Base-by-base conservation (phyloP, 352 stramenopile genomes). In the Globisporangium middletonii region DNA sequence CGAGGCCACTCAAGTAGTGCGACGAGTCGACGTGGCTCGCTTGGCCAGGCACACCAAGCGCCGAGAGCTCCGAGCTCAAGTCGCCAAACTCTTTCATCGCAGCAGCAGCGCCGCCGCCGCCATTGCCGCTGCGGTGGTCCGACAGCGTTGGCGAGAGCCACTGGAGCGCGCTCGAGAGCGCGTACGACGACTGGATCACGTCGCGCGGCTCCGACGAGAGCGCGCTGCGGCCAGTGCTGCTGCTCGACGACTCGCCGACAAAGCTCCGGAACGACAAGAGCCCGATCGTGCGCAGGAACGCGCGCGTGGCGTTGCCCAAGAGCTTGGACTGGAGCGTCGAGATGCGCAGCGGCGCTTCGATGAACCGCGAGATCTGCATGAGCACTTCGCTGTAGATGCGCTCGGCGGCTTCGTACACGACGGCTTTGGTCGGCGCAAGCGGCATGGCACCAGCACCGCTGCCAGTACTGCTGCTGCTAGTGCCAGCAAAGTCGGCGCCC, bases 311-410 rank as follows among this genome's bases (percentile, higher is more conserved):
- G 43, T 92, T 88, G 13, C 69, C 77, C 19, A 95, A 59, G 71
- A 95, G 81, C 42, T 73, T 73, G 8, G 77, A 75, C 60, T 95
- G 77, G n/a, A 95, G 62, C 27, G 60, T 76, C 0, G 83, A 88
- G 33, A 92, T 72, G 18, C 81, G 76, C 59, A 93, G 83, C 49
- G 79, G 81, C 51, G 82, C 72, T 63, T 94, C 80, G 45, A 91
- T 67, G 62, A 93, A 95, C 15, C 83, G 71, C 45, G 85, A 88
- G 16, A 93, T 74, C 63, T 92, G 79, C 58, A 95, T 85, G 46
- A 95, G 61, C 23, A 90, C 81, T 59, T 95, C 85, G 37, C 79
- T 92, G 67, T 83, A 95, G 51, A 92, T 87, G 11, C 83, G 76
- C 53, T 95, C 85, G 7, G 81, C 81, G 30, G 71, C 89, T 38